Percentiles rank a stretch among this genome's conserved stretches.
phyloP scores from a whole-genome alignment of 176 grass and related monocot genomes.

The Triticum aestivum region DNA sequence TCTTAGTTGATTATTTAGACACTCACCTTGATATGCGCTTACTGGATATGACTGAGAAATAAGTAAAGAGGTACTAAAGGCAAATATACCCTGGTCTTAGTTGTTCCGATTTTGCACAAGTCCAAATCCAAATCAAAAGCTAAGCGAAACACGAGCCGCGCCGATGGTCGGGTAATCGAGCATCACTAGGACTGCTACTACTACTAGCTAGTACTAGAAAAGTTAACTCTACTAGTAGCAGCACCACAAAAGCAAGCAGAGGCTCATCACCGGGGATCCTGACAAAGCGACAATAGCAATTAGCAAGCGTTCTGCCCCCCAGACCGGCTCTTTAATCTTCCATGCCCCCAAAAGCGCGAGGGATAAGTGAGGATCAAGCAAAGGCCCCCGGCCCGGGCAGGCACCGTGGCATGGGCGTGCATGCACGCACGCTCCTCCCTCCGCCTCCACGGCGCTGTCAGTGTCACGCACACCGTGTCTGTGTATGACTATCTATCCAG shows the following conservation, averaged over 20 bases:
- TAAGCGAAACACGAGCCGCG: background rate
- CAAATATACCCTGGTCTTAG: too few species aligned
- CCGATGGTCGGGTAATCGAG: background rate
- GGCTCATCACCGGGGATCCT: background rate
- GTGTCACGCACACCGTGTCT: background rate
- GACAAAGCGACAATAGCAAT: slow-evolving; percentile 1
- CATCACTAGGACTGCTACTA: background rate
- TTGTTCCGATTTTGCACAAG: background rate
- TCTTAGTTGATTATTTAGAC: too few species aligned
- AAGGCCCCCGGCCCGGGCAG: background rate
- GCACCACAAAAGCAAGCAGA: slow-evolving; percentile 19
- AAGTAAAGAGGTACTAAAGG: too few species aligned
- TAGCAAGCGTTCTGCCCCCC: too few species aligned
- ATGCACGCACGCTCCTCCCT: background rate
- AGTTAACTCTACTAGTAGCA: background rate
- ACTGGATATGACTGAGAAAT: too few species aligned
- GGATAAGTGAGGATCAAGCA: slow-evolving; percentile 56
- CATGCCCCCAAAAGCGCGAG: background rate
- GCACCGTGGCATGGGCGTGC: background rate
- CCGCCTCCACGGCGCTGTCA: background rate
- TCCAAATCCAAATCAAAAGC: background rate
- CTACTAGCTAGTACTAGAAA: background rate
- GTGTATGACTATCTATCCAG: background rate
- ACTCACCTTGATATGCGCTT: too few species aligned
- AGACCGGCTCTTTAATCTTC: too few species aligned